Evolutionary conservation across 2,329 filamentous ascomycete genomes (phyloP).

Genomic region (Amauroascus niger): DNA sequence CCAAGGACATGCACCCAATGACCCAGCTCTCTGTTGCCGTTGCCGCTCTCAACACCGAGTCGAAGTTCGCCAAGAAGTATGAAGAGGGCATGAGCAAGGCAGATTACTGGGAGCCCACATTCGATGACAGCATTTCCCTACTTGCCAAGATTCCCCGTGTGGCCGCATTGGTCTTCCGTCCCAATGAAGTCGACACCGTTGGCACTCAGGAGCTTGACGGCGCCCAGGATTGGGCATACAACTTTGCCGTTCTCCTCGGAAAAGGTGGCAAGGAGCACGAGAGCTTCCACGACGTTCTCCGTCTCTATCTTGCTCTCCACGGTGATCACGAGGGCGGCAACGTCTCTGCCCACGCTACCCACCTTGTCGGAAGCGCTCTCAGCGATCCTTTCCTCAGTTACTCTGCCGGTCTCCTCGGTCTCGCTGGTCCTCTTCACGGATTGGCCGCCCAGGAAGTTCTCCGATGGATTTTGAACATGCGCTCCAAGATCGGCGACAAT

Average conservation of each 20-base stretch:
- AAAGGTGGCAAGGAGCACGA: constrained; percentile 76
- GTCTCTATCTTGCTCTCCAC: constrained; percentile 90
- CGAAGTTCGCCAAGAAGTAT: constrained; percentile 86
- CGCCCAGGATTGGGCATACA: constrained; percentile 94
- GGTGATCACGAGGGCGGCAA: constrained; percentile 98
- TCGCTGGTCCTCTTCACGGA: constrained; percentile 87
- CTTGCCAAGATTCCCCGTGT: constrained; percentile 94
- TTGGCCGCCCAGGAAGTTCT: constrained; percentile 95
- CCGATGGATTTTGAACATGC: constrained; percentile 94
- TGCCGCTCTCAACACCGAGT: constrained; percentile 90
- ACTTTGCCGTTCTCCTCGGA: constrained; percentile 91
- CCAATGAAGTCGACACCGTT: constrained; percentile 61
- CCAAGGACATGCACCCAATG: constrained; percentile 89
- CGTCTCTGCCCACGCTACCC: constrained; percentile 89
- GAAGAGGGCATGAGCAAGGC: constrained; percentile 85
- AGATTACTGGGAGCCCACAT: constrained; percentile 97
- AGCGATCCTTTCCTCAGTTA: constrained; percentile 94
- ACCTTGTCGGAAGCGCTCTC: constrained; percentile 87
- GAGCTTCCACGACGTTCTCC: constrained; percentile 88
- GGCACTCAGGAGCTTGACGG: constrained; percentile 66
- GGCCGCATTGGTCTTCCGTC: constrained; percentile 95
- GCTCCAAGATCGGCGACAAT: constrained; percentile 66
- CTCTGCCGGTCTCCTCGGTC: constrained; percentile 86
- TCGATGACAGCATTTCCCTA: constrained; percentile 87
- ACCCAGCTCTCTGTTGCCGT: constrained; percentile 94